These are phyloP conservation scores for Hypomontagnella submonticulosa DNA, from an alignment of 495 filamentous ascomycete genomes.

Conservation along the genomic window DNA sequence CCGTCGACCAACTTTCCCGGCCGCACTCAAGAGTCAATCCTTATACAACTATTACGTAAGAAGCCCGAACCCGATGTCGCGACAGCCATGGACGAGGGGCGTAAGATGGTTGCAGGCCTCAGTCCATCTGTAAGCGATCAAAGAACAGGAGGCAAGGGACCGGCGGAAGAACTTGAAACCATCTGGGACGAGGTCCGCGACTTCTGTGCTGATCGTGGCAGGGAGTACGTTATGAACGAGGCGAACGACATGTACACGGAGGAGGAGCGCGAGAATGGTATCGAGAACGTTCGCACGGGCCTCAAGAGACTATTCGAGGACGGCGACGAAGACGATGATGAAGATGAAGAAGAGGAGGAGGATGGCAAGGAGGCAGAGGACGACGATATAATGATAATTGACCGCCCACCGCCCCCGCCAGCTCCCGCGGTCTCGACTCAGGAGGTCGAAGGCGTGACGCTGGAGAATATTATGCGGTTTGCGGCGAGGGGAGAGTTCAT, in stretches of 20 bases:
- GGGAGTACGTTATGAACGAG: slow-evolving; percentile 59
- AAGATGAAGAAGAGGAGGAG: slow-evolving; percentile 68
- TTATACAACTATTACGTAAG: slow-evolving; percentile 77
- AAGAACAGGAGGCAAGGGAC: slow-evolving; percentile 38
- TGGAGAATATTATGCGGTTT: slow-evolving; percentile 65
- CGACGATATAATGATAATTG: slow-evolving; percentile 53
- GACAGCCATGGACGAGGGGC: slow-evolving; percentile 74
- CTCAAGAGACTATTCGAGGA: slow-evolving; percentile 67
- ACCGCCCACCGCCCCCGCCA: slow-evolving; percentile 54
- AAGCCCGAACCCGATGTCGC: slow-evolving; percentile 82
- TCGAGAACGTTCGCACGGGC: slow-evolving; percentile 78
- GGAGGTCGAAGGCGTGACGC: slow-evolving; percentile 47
- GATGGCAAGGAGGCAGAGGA: slow-evolving; percentile 57
- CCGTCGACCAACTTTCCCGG: slow-evolving; percentile 81
- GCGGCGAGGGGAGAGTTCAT: slow-evolving; percentile 61
- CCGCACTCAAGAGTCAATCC: slow-evolving; percentile 70
- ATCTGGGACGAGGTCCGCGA: slow-evolving; percentile 56
- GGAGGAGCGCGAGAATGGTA: slow-evolving; percentile 72
- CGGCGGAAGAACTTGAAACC: slow-evolving; percentile 54
- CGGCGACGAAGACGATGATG: slow-evolving; percentile 67
- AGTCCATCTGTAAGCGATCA: slow-evolving; percentile 25
- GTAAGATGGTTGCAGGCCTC: slow-evolving; percentile 47
- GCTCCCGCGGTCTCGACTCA: slow-evolving; percentile 45
- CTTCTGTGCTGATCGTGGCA: slow-evolving; percentile 50
- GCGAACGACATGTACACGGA: slow-evolving; percentile 68